Conservation (phyloP, 495 filamentous ascomycete genomes). For the Ramalina peruviana region DNA sequence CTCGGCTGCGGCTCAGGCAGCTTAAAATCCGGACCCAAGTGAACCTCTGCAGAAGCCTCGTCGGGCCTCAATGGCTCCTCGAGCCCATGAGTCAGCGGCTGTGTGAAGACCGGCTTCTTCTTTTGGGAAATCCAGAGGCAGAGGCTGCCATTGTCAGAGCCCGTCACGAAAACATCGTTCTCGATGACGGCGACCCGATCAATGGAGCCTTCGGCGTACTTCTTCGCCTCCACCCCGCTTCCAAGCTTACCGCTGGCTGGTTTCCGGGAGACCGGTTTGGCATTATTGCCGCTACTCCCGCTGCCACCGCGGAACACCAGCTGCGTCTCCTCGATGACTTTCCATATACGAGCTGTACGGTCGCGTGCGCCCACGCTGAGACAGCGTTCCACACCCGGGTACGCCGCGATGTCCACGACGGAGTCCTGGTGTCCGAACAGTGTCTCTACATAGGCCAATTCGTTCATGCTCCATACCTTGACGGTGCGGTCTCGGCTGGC, state of each 20-base stretch:
- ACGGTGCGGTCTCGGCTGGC: conserved; percentile 78
- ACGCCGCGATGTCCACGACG: conserved; percentile 67
- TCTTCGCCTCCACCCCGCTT: conserved; percentile 20
- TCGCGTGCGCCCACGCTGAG: conserved; percentile 82
- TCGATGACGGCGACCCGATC: conserved; percentile 84
- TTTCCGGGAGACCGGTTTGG: conserved; percentile 6
- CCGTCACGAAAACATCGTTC: conserved; percentile 81
- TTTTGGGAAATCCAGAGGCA: conserved; percentile 83
- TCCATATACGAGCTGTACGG: conserved; percentile 90
- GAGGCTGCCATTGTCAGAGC: conserved; percentile 74
- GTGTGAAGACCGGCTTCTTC: conserved; percentile 82
- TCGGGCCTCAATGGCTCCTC: conserved; percentile 48
- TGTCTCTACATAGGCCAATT: conserved; percentile 83
- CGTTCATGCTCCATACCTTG: conserved; percentile 75
- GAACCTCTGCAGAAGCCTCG: conserved; percentile 51
- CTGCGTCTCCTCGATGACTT: conserved; percentile 88
- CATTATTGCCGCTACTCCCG: conserved; percentile 36
- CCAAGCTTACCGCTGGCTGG: background rate
- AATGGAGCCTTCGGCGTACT: conserved; percentile 67
- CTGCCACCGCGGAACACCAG: conserved; percentile 82
- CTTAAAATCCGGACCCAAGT: conserved; percentile 22
- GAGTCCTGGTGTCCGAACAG: conserved; percentile 92
- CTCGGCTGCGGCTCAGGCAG: conserved; percentile 55
- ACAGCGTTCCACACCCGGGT: conserved; percentile 66
- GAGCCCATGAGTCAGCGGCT: conserved; percentile 71